Percentiles rank a stretch among this genome's conserved stretches.
Conservation (phyloP, 148 eudicot genomes). For the Salicornia ramosissima region DNA sequence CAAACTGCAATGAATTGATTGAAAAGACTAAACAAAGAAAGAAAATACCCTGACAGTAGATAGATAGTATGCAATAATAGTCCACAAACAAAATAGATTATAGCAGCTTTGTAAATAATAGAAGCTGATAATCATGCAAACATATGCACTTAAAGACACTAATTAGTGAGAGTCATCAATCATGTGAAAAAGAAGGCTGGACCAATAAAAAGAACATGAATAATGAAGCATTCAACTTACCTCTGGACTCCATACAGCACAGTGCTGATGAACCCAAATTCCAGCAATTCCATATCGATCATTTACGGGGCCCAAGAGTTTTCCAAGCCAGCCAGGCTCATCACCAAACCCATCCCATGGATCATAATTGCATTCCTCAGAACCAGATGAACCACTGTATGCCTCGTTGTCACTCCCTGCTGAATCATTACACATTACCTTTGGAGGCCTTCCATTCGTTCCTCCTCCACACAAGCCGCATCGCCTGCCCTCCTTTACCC, state of each 20-base stretch:
- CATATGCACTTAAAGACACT: background rate
- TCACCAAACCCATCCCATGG: slow-evolving; percentile 91
- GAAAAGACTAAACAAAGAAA: background rate
- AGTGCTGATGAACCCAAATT: slow-evolving; percentile 95
- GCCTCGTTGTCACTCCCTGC: slow-evolving; percentile 80
- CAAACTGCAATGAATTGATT: background rate
- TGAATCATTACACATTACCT: slow-evolving; percentile 54
- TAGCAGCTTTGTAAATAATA: background rate
- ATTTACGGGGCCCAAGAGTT: slow-evolving; percentile 85
- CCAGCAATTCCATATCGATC: slow-evolving; percentile 93
- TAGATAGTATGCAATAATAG: background rate
- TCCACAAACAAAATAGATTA: background rate
- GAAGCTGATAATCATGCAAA: background rate
- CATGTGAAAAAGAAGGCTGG: slow-evolving; percentile 11
- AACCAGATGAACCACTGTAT: slow-evolving; percentile 76
- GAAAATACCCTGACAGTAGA: background rate
- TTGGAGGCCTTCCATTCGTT: slow-evolving; percentile 88
- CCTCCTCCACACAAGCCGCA: slow-evolving; percentile 94
- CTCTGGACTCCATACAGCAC: slow-evolving; percentile 99
- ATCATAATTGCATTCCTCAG: slow-evolving; percentile 81
- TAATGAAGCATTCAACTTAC: slow-evolving; percentile 33
- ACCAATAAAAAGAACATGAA: slow-evolving; percentile 16
- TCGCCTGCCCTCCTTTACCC: slow-evolving; percentile 68
- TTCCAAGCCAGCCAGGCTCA: slow-evolving; percentile 93
- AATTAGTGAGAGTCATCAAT: background rate